These are phyloP conservation scores for Perkinsus marinus DNA, from an alignment of 169 alveolate genomes.

Conservation along the genomic window DNA sequence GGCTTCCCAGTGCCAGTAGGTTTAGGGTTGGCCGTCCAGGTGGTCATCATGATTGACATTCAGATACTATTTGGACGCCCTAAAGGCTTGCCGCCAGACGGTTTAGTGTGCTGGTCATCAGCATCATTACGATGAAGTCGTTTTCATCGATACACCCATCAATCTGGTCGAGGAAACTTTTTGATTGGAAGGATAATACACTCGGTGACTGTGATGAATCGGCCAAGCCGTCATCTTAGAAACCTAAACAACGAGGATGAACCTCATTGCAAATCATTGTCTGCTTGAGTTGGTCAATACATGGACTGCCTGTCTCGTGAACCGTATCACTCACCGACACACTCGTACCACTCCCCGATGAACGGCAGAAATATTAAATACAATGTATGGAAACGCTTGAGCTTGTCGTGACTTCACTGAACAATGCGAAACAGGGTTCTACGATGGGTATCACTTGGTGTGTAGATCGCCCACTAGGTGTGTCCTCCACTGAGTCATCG, in stretches of 20 bases:
- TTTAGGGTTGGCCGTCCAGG: background rate
- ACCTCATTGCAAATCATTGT: too few species aligned
- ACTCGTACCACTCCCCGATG: too few species aligned
- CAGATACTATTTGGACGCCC: constrained; percentile 18
- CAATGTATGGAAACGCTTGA: constrained; percentile 56
- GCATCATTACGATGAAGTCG: background rate
- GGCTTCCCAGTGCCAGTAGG: constrained; percentile 24
- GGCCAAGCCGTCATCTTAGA: too few species aligned
- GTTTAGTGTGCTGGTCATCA: background rate
- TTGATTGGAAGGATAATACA: too few species aligned
- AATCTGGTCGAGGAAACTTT: too few species aligned
- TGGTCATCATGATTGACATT: background rate
- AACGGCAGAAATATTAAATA: constrained; percentile 38
- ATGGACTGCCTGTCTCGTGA: too few species aligned
- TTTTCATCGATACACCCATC: too few species aligned
- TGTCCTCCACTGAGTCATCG: constrained; percentile 48
- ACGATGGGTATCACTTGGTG: constrained; percentile 16
- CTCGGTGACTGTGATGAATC: too few species aligned
- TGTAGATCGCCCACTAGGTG: constrained; percentile 4
- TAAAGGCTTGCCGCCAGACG: constrained; percentile 20
- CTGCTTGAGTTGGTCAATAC: too few species aligned
- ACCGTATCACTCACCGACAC: too few species aligned
- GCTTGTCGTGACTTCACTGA: constrained; percentile 55
- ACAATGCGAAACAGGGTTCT: constrained; percentile 49
- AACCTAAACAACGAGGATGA: too few species aligned